A percentile compares a stretch with the other conserved stretches of the same genome.
Conservation (phyloP, 768 basidiomycete species). For the Leccinum fibrillosum region DNA sequence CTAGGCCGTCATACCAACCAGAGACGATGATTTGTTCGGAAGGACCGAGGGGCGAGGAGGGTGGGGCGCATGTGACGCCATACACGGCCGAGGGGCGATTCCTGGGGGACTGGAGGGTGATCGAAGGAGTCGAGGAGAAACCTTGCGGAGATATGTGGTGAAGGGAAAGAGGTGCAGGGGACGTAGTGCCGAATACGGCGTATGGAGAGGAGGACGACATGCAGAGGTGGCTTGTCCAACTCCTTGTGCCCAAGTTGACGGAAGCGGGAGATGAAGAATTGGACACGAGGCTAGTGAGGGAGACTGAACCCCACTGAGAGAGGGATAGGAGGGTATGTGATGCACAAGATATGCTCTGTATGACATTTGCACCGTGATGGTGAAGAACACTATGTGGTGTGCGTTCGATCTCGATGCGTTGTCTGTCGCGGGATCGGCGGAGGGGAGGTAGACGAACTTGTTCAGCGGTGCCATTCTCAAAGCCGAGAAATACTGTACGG, state of each 20-base stretch:
- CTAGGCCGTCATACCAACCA: slow-evolving; percentile 80
- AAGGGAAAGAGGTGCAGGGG: slow-evolving; percentile 53
- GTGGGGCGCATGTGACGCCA: slow-evolving; percentile 59
- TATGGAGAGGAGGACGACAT: slow-evolving; percentile 51
- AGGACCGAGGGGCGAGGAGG: slow-evolving; percentile 62
- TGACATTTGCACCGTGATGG: slow-evolving; percentile 42
- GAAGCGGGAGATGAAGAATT: slow-evolving; percentile 21
- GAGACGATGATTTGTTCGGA: slow-evolving; percentile 71
- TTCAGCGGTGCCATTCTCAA: slow-evolving; percentile 57
- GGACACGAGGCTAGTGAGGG: slow-evolving; percentile 32
- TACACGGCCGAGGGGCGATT: slow-evolving; percentile 59
- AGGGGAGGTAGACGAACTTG: slow-evolving; percentile 36
- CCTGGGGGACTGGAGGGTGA: slow-evolving; percentile 43
- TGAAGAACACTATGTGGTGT: slow-evolving; percentile 23
- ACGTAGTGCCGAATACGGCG: slow-evolving; percentile 66
- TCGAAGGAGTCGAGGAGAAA: slow-evolving; percentile 45
- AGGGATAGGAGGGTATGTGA: slow-evolving; percentile 50
- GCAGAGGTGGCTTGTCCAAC: slow-evolving; percentile 64
- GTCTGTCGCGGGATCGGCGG: slow-evolving; percentile 3
- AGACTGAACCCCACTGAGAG: slow-evolving; percentile 52
- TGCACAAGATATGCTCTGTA: slow-evolving; percentile 56
- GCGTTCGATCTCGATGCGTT: slow-evolving; percentile 20
- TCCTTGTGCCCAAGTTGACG: slow-evolving; percentile 48
- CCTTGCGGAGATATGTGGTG: slow-evolving; percentile 48
- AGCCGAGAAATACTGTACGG: slow-evolving; percentile 51